Evolutionary conservation across 495 filamentous ascomycete genomes (phyloP).

Genomic region (Trypethelium eluteriae): DNA sequence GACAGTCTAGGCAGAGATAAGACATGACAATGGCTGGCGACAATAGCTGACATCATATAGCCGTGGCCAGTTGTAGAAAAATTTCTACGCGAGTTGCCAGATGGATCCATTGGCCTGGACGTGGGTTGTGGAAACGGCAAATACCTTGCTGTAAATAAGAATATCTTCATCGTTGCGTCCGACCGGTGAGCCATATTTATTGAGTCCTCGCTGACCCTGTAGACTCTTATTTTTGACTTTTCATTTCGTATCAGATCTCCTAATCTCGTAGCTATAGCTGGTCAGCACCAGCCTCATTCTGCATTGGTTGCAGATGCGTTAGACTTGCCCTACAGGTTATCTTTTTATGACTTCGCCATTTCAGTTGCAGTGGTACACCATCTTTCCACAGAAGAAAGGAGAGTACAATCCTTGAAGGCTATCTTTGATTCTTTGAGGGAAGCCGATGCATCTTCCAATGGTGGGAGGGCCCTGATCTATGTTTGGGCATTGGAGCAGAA

Average conservation of each 20-base stretch:
- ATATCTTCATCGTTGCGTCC: conserved; percentile 76
- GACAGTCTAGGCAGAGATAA: neutral
- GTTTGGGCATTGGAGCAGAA: conserved; percentile 98
- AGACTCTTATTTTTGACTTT: conserved; percentile 10
- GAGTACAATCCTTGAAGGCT: conserved; percentile 62
- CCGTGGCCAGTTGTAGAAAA: conserved; percentile 87
- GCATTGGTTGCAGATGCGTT: conserved; percentile 66
- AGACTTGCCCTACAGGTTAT: conserved; percentile 58
- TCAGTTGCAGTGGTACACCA: conserved; percentile 94
- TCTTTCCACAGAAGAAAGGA: conserved; percentile 70
- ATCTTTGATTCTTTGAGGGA: conserved; percentile 61
- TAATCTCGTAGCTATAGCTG: conserved; percentile 68
- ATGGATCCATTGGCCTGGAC: conserved; percentile 80
- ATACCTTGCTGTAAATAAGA: conserved; percentile 71
- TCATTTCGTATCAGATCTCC: conserved; percentile 45
- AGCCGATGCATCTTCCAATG: conserved; percentile 21
- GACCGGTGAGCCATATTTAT: conserved; percentile 55
- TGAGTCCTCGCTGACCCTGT: neutral
- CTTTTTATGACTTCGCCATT: conserved; percentile 82
- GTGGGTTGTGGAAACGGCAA: conserved; percentile 96
- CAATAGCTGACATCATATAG: conserved; percentile 33
- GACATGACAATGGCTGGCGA: too few relatives aligned
- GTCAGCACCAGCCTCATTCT: conserved; percentile 52
- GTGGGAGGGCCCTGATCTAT: conserved; percentile 70
- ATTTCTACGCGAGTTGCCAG: conserved; percentile 60